Evolutionary conservation across 2,329 filamentous ascomycete species (phyloP), one percentile per base, ranked within the genome.

Genomic region (Xylariales sp.): DNA sequence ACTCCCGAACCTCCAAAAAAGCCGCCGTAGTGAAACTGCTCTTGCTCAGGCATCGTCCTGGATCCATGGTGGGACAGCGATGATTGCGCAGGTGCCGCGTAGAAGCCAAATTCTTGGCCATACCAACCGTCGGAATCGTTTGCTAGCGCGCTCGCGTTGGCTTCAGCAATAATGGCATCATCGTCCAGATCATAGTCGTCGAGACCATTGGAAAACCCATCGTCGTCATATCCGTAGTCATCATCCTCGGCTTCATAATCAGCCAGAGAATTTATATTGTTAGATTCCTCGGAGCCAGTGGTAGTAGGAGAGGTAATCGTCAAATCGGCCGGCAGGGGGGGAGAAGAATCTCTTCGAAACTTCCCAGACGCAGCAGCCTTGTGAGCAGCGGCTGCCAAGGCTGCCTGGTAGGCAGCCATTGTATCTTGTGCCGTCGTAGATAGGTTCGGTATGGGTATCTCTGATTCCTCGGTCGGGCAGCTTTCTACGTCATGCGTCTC

Each of bases 91-190:
- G 78, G 75, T 2, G 72, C 69, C 1, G 90, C 88, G 59, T 95
- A 98, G 60, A 98, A 98, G 1, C 89, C 90, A 55, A 98, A 98
- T 58, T 98, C 93, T 49, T 89, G 84, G 0, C 93, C 93, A 55
- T 98, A 98, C 67, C 93, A 94, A 1, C 88, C 91, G 46, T 96
- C 91, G 6, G 83, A 83, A 54, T 98, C 93, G 49, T 88, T 90
- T 31, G 93, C 91, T 6, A 98, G 71, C 2, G 86, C 93, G 57
- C 93, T 90, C 1, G 91, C 90, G 51, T 98, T 98, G 5, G 93
- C 93, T 41, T 89, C 93, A 0, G 90, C 91, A 43, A 98, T 94
- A 50, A 97, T 93, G 21, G 82, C 81, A 51, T 96, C 90, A 48
- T 97, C 89, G 42, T 88, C 86, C 35, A 86, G 73, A 30, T 83